Base-by-base conservation (phyloP, 1,284 basidiomycete genomes). In the Leccinum variabile region DNA sequence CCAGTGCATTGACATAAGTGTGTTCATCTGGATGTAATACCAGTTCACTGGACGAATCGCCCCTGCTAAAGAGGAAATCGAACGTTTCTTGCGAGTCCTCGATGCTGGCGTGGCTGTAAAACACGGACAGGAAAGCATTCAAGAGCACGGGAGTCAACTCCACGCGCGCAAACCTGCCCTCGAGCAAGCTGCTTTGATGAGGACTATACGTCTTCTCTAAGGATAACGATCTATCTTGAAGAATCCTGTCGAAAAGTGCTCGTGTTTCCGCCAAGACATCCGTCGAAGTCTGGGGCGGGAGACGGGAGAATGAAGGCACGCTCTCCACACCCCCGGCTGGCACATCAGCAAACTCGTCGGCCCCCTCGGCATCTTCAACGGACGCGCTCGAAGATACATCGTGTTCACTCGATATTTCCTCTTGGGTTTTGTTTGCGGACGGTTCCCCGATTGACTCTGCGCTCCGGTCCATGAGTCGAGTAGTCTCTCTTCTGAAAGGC, bases 101-200 rank as follows among this genome's bases (percentile, higher is more conserved):
- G 46, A 92, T 73, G 2, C 82, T 77, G 1, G 83, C 73, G 68
- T 92, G 89, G 64, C 81, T 73, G 79, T 91, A 87, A 67, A 90
- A 84, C 0, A 95, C 89, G 2, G 91, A 85, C 44, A 98, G 77
- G 72, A 94, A 98, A 1, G 94, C 86, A 70, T 94, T 94, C 66
- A 96, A 71, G 8, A 98, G 81, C 1, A 83, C 80, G 0, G 90
- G 68, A 0, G 87, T 85, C 33, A 90, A 70, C 3, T 73, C 62
- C 33, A 97, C 92, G 53, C 80, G 71, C 2, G 75, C 73, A 74
- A 98, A 92, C 59, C 77, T 82, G 32, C 73, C 68, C 0, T 41
- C 22, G 10, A 66, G 69, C 5, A 63, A 49, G 32, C 54, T 56
- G 10, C n/a, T 32, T 57, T 53, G 53, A 10, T 35, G 22, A 1